Evolutionary conservation across 108 stramenopile genomes (phyloP), one percentile per base, ranked within the genome.

Genomic region (Conticribra weissflogii): DNA sequence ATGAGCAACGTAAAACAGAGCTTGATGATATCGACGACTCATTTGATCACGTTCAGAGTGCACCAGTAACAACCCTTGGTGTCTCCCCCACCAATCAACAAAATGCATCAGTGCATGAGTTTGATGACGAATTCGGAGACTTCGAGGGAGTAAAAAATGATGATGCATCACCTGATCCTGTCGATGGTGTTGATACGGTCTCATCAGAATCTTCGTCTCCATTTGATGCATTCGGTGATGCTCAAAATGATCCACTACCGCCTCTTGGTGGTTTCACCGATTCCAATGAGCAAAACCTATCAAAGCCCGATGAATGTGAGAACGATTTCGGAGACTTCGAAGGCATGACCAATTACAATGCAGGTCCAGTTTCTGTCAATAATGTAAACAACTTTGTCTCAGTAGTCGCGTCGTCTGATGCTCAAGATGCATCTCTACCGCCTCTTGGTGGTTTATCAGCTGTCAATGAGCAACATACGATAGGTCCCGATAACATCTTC

Each of bases 141-240:
- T 34, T 59, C 29, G 81, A 76, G 27, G 67, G 72, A 1, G 36
- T 22, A 41, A 59, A 59, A 36, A 45, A 31, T 36, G 41, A 34
- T 53, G 24, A 36, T 18, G 56, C 34, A 59, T 23, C 15, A 14
- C 15, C 9, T 9, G 12, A 41, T 41, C 5, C 5, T 41, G 5
- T 9, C 12, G 12, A 41, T 41, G 36, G 8, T 41, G 36, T 41
- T 5, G 12, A 12, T 41, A 12, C 5, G 5, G 36, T 9, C 12
- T 5, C 36, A 41, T 41, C 12, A 12, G 15, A 7, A 0, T 32
- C 50, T 19, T 50, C 52, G 0, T 48, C 63, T 29, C 54, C 67
- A 8, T 65, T 47, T 54, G 68, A 71, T 72, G 65, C 69, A 46
- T 81, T 81, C 48, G n/a, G n/a, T n/a, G n/a, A n/a, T n/a, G n/a